phyloP scores from a whole-genome alignment of 2,329 filamentous ascomycete genomes.

The Thermothelomyces thermophilus region DNA sequence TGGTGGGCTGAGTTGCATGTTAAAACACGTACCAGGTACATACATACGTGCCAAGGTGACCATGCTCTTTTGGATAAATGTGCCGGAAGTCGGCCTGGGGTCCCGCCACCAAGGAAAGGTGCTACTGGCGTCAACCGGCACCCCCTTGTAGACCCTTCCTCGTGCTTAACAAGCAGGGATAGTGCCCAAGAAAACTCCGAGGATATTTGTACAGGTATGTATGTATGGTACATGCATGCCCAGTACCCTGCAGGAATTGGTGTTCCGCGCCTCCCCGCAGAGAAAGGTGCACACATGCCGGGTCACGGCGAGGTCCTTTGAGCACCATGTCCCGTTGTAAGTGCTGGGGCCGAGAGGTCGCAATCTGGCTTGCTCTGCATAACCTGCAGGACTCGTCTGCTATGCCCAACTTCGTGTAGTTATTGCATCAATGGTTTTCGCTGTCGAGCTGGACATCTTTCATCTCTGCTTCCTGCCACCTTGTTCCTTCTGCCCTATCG shows the following conservation, averaged over 20 bases:
- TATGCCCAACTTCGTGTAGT: neutral
- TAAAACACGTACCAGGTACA: conserved; percentile 16
- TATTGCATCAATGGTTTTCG: too few species aligned
- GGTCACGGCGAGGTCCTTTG: conserved; percentile 7
- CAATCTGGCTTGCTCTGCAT: conserved; percentile 5
- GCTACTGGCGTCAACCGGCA: neutral
- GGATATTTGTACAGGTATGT: neutral
- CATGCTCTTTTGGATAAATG: conserved; percentile 20
- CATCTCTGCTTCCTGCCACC: neutral
- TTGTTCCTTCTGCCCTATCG: neutral
- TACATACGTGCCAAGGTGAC: conserved; percentile 19
- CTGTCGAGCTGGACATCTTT: neutral
- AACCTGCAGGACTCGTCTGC: neutral
- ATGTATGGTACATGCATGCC: neutral
- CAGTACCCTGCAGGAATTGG: neutral
- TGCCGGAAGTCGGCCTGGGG: conserved; percentile 14
- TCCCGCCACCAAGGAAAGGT: conserved; percentile 3
- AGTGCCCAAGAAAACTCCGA: conserved; percentile 12
- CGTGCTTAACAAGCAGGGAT: conserved; percentile 9
- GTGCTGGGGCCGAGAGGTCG: conserved; percentile 9
- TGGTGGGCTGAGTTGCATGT: neutral
- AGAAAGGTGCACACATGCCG: conserved; percentile 2
- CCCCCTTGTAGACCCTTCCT: neutral
- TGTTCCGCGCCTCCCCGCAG: conserved; percentile 6
- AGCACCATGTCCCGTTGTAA: conserved; percentile 2